phyloP scores from a whole-genome alignment of 768 basidiomycete genomes.

The Lactifluus rugatus region DNA sequence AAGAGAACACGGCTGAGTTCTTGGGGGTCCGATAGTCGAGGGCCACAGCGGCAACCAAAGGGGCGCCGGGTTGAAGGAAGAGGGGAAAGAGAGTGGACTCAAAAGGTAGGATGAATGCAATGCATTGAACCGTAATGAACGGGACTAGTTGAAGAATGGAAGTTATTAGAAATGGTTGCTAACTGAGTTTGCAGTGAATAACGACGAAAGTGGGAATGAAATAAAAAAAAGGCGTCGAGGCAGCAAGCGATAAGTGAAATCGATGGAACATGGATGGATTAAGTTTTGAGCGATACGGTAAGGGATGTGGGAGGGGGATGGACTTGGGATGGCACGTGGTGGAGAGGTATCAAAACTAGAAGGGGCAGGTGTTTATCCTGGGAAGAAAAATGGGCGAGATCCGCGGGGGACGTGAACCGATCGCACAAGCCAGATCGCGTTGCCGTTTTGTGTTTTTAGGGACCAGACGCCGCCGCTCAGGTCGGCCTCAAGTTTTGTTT shows the following conservation, averaged over 20 bases:
- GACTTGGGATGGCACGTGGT: not conserved
- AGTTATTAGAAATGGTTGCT: not conserved
- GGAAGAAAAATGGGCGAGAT: conserved; percentile 15
- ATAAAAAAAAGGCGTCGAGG: not conserved
- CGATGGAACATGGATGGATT: not conserved
- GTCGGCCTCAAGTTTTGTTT: conserved; percentile 14
- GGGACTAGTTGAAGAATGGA: conserved; percentile 4
- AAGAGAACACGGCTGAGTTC: not conserved
- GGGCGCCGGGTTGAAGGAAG: not conserved
- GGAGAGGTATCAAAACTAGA: too few species aligned
- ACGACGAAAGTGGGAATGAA: too few species aligned
- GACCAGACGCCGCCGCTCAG: conserved; percentile 14
- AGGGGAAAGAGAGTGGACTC: not conserved
- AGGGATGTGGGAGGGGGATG: not conserved
- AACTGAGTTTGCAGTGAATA: not conserved
- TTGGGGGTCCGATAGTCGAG: not conserved
- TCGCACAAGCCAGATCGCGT: conserved; percentile 15
- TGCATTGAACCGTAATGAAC: conserved; percentile 7
- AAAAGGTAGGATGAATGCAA: not conserved
- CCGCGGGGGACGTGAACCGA: conserved; percentile 17
- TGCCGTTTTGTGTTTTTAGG: conserved; percentile 13
- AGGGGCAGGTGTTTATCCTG: not conserved
- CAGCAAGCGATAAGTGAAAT: not conserved
- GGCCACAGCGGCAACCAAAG: not conserved
- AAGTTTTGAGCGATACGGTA: not conserved